Percentiles rank a stretch among this genome's conserved stretches.
These are phyloP conservation scores for Protomyces lactucae-debilis DNA, from an alignment of 1,139 yeast species.

Conservation along the genomic window DNA sequence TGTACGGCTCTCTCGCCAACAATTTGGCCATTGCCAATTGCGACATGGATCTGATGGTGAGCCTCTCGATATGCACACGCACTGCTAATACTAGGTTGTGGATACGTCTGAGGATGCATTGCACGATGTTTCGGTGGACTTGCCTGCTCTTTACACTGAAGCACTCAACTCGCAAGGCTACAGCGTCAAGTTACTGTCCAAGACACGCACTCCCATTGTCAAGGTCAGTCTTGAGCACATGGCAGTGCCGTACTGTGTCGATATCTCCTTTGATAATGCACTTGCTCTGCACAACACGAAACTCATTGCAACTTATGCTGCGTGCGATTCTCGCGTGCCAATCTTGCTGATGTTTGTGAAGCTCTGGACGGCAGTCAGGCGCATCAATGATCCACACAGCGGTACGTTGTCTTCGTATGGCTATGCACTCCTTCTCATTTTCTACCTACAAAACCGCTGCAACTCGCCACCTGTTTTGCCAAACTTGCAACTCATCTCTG, in stretches of 20 bases:
- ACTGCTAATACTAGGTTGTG: slow-evolving; percentile 1
- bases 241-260: slow-evolving; percentile 24
- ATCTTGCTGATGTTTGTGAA: slow-evolving; percentile 27
- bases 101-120: slow-evolving; percentile 21
- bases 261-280: slow-evolving; percentile 29
- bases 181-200: slow-evolving; percentile 20
- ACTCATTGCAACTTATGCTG: slow-evolving; percentile 27
- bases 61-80: neutral
- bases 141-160: slow-evolving; percentile 9
- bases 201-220: slow-evolving; percentile 28
- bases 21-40: slow-evolving; percentile 28
- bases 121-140: slow-evolving; percentile 10
- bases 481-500: slow-evolving; percentile 27
- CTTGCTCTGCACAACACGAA: slow-evolving; percentile 29
- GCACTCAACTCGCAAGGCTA: slow-evolving; percentile 16
- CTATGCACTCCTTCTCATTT: slow-evolving; percentile 27
- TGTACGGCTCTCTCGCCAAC: slow-evolving; percentile 29
- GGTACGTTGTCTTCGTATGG: slow-evolving; percentile 31
- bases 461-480: slow-evolving; percentile 27
- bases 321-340: slow-evolving; percentile 26
- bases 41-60: slow-evolving; percentile 29
- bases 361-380: slow-evolving; percentile 28
- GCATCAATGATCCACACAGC: slow-evolving; percentile 29
- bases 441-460: slow-evolving; percentile 26
- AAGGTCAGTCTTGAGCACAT: slow-evolving; percentile 17